Evolutionary conservation across 139 green algal species (phyloP), one percentile per base, ranked within the genome.

Genomic region (Chlorella ohadii): DNA sequence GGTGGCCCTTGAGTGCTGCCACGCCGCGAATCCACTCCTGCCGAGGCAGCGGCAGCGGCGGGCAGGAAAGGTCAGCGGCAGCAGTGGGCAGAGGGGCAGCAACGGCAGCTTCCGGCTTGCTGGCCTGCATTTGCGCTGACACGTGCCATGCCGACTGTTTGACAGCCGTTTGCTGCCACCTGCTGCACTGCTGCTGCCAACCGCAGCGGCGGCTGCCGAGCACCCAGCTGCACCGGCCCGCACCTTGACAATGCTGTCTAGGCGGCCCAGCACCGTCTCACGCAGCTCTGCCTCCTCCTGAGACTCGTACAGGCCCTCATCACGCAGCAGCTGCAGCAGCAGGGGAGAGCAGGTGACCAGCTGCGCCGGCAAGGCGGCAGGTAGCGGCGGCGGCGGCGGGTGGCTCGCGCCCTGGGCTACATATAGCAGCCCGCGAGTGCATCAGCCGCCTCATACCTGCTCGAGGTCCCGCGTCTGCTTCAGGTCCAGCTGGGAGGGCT

Each of bases 11-110:
- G n/a, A 55, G 38, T 25, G 57, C 71, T 3, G 84, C 89, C 38
- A 94, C 89, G 1, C 73, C 66, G 2, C 70, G 72, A 3, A 94
- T 91, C 91, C 91, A 94, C 1, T 90, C 47, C 51, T 59, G 51
- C 51, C 11, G 11, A 11, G 44, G 51, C 51, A 22, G 9, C 12
- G 22, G 51, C 51, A 59, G 51, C 51, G 44, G 44, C 44, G 9
- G 44, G 44, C 44, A 16, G 44, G 22, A 13, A 22, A 59, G 15
- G 51, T 59, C 12, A 59, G 51, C 51, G 22, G 51, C 9, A 22
- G 12, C 12, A 59, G 51, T 4, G 2, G 51, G 22, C 11, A 9
- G 15, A 20, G 51, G 51, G 11, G 51, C 51, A 59, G 44, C 44
- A 51, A 9, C 44, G 44, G 44, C 44, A 9, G 44, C n/a, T n/a